Percentiles rank a stretch among this genome's conserved stretches.
Conservation (phyloP, 805 yeast species). For the Zygosaccharomyces bailii region DNA sequence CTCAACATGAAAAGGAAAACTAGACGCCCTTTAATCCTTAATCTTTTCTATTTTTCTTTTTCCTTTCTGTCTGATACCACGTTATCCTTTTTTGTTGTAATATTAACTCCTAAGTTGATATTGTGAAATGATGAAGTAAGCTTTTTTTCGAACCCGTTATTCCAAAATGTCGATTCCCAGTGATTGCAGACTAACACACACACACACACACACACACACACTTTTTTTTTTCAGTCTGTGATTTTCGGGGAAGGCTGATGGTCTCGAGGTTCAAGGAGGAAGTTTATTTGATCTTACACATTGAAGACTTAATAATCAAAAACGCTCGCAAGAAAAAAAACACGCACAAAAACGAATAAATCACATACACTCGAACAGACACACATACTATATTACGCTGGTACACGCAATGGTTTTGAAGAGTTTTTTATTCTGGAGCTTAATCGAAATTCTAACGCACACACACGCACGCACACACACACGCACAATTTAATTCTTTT, state of each 20-base stretch:
- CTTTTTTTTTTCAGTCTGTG: background rate
- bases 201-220: background rate
- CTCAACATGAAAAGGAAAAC: conserved; percentile 80
- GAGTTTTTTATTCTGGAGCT: conserved; percentile 1
- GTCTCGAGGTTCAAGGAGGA: too few species aligned
- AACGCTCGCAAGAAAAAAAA: background rate
- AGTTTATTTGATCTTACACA: too few species aligned
- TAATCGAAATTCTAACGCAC: conserved; percentile 1
- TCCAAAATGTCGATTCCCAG: background rate
- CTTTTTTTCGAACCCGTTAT: too few species aligned
- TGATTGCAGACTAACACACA: too few species aligned
- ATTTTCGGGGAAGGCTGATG: too few species aligned
- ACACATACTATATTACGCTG: conserved; percentile 7
- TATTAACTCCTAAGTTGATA: conserved; percentile 3
- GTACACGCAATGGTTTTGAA: conserved; percentile 10
- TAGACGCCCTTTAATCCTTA: conserved; percentile 33
- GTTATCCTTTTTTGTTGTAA: conserved; percentile 11
- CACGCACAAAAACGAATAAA: background rate
- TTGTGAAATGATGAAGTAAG: background rate
- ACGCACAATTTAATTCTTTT: conserved; percentile 13
- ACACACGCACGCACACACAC: conserved; percentile 15
- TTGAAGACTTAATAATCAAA: background rate
- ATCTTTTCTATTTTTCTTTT: conserved; percentile 9
- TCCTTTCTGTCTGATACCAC: conserved; percentile 7
- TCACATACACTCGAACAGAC: background rate